Evolutionary conservation across 129 eudicot genomes (phyloP).

Genomic region (Scalesia atractyloides): DNA sequence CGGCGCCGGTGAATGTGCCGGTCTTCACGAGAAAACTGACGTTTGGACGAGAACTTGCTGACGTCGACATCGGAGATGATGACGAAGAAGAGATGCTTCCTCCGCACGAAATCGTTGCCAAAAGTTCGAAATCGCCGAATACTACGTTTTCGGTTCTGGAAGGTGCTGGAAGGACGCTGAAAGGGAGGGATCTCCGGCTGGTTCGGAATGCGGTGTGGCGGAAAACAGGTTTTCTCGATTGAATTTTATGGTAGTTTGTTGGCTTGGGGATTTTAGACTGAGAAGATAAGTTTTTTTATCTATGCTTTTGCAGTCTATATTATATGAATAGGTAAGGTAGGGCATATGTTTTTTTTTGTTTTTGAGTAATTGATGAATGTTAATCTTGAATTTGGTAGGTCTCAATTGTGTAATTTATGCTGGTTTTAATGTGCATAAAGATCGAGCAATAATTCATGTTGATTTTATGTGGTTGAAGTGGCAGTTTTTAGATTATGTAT

Average conservation of each 20-base stretch:
- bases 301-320: slow-evolving; percentile 35
- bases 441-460: background rate
- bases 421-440: background rate
- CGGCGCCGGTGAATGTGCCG: slow-evolving; percentile 77
- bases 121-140: slow-evolving; percentile 40
- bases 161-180: slow-evolving; percentile 78
- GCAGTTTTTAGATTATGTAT: background rate
- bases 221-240: slow-evolving; percentile 73
- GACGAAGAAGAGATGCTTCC: slow-evolving; percentile 78
- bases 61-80: slow-evolving; percentile 48
- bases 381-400: background rate
- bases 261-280: slow-evolving; percentile 25
- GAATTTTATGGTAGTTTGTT: slow-evolving; percentile 27
- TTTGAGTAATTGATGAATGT: background rate
- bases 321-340: background rate
- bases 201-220: slow-evolving; percentile 87
- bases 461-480: background rate
- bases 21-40: slow-evolving; percentile 46
- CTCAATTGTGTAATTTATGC: slow-evolving; percentile 6
- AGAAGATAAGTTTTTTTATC: slow-evolving; percentile 21
- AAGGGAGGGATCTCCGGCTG: slow-evolving; percentile 78
- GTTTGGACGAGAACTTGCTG: slow-evolving; percentile 36
- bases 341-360: slow-evolving; percentile 1
- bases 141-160: slow-evolving; percentile 77
- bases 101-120: slow-evolving; percentile 81